Evolutionary conservation across 768 basidiomycete species (phyloP), one percentile per base, ranked within the genome.

Genomic region (Xerocomus spinulosus): DNA sequence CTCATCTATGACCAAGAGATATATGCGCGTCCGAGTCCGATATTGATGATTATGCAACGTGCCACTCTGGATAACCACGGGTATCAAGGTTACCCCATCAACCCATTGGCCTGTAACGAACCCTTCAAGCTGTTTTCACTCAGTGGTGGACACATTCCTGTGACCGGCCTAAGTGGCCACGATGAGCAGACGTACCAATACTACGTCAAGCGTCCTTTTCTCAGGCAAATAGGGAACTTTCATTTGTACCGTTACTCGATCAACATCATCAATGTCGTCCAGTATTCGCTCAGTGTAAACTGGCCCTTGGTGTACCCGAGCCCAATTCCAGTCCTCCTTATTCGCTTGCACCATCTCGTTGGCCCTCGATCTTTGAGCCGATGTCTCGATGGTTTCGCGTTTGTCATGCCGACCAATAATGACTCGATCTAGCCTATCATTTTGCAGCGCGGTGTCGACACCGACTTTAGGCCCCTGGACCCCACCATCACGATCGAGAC

Each of bases 281-380:
- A 50, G 21, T 10, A 10, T 1, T 46, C 44, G 4, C 44, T 66
- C 10, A 7, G 7, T n/a, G 9, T 1, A 2, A 18, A 44, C 15
- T 59, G 52, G 52, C 21, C 3, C 17, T 28, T 12, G 3, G 59
- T 55, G 0, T 49, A 26, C 42, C 64, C 59, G 5, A 0, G 29
- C 1, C 64, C 63, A 3, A 54, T 64, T 5, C 65, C 60, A 0
- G 44, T 50, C 6, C 39, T 64, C 21, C 48, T 67, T 5, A 21
- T 65, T 33, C 54, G 53, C 8, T 9, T 17, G 3, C 12, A 10
- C 13, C 65, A 64, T 29, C 12, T 60, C 38, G 1, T 62, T 3
- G 52, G 42, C n/a, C 41, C 42, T 1, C 18, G n/a, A 15, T 0
- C 10, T 14, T 28, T 64, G 12, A 4, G 0, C 9, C 44, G 23